Percentiles rank a stretch among this genome's conserved stretches.
These are phyloP conservation scores for Entophlyctis luteolus DNA, from an alignment of 192 early-diverging fungal genomes.

Conservation along the genomic window DNA sequence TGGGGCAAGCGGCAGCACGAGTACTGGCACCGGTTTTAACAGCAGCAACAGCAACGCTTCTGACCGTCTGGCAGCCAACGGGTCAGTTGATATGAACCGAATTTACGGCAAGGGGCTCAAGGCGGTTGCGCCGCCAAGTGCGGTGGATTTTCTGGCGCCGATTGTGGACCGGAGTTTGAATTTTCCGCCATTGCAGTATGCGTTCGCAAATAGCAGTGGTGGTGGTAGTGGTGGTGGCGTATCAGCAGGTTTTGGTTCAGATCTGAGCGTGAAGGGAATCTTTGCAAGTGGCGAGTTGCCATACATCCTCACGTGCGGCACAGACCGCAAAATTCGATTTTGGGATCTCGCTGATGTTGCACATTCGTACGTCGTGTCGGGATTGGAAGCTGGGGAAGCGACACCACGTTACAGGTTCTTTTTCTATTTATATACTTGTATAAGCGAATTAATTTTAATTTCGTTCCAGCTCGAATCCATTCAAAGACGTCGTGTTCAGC, in stretches of 20 bases:
- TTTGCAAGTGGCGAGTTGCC: constrained; percentile 39
- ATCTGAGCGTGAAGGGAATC: not conserved
- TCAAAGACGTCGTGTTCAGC: constrained; percentile 54
- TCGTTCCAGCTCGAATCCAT: constrained; percentile 47
- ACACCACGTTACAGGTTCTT: constrained; percentile 62
- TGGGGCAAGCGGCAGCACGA: not conserved
- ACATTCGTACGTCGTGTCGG: constrained; percentile 69
- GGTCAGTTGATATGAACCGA: constrained; percentile 24
- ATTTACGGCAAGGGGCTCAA: constrained; percentile 45
- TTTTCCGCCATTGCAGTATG: not conserved
- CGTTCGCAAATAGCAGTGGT: no score
- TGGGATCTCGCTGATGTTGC: constrained; percentile 72
- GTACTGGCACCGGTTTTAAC: not conserved
- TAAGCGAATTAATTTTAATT: not conserved
- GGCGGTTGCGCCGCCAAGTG: constrained; percentile 18
- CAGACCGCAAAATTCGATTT: constrained; percentile 82
- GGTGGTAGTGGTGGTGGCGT: no score
- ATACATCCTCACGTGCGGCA: constrained; percentile 73
- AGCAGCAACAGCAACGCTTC: not conserved
- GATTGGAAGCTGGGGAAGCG: constrained; percentile 52
- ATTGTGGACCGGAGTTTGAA: constrained; percentile 4
- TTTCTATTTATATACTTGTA: not conserved
- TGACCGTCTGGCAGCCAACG: not conserved
- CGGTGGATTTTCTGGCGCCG: not conserved
- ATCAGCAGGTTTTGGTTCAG: no score